Evolutionary conservation across 805 yeast genomes (phyloP), one percentile per base, ranked within the genome.

Genomic region (Isabelozyma heimii): DNA sequence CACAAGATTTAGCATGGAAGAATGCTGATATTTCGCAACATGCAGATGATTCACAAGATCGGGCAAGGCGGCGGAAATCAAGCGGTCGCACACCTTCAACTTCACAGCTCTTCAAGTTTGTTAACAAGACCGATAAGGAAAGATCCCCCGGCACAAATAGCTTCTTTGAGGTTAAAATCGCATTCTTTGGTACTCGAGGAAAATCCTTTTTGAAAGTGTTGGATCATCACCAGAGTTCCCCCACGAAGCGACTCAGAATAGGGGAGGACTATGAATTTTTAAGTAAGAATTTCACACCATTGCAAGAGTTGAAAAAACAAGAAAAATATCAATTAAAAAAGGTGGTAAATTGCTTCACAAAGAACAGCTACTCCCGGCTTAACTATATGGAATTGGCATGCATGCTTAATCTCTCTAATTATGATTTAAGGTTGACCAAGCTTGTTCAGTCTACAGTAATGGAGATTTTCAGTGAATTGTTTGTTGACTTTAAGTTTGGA

Each of bases 401-500:
- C 48, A 80, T 82, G 3, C 59, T 84, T 40, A 71, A 77, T 13
- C 63, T 84, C n/a, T 70, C 77, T 7, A 46, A 54, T 8, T 70
- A 57, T 44, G 69, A 79, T 16, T 62, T 72, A n/a, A 72, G 75
- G 33, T 83, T 84, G 56, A 84, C 89, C 0, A 73, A 78, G 24
- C 72, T 70, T 43, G 64, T 86, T 15, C 90, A 85, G 56, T 66
- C 72, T 35, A 73, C 73, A 42, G 74, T 85, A 14, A 58, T 85
- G 33, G 69, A 73, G 42, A 73, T 84, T 38, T 77, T 85, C 52
- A 77, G 75, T 40, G 71, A 76, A 40, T 82, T 79, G 15, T 30
- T 30, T 30, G 75, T 89, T 46, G 84, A 86, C 4, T 89, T 88
- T 65, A 83, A 85, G 27, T 63, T 90, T 27, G 96, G 96, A 5